phyloP scores from a whole-genome alignment of 139 green algal species.

The Chlorella sp. region DNA sequence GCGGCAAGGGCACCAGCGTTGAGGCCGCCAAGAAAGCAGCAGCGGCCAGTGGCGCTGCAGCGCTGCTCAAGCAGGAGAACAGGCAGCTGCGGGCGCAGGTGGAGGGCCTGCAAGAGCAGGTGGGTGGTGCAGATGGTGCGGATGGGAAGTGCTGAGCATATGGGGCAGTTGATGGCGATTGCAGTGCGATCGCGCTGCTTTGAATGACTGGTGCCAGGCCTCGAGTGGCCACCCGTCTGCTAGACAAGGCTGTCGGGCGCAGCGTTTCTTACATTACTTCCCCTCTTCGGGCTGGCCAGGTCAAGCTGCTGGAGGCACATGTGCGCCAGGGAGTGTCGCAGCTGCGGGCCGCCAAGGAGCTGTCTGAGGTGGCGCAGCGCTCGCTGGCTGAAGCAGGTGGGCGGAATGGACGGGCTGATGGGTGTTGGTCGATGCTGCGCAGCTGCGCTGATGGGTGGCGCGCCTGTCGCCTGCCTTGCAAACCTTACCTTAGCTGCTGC shows the following conservation, averaged over 20 bases:
- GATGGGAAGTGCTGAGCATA: no score
- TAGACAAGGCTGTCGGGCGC: no score
- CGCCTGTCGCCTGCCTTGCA: no score
- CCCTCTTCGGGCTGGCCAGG: no score
- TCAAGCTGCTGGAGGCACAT: conserved; percentile 18
- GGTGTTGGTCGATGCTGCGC: no score
- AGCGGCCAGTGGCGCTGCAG: neutral
- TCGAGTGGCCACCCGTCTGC: neutral
- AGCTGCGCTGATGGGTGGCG: neutral
- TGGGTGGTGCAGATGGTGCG: neutral
- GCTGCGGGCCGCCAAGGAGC: conserved; percentile 26
- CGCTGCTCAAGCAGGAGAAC: conserved; percentile 27
- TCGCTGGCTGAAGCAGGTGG: conserved; percentile 13
- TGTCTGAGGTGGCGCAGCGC: neutral
- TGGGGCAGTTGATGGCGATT: no score
- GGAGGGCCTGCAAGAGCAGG: conserved; percentile 18
- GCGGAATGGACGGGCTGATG: neutral
- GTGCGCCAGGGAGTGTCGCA: conserved; percentile 18
- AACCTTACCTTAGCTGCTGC: no score
- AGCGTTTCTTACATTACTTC: no score
- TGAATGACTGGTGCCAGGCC: no score
- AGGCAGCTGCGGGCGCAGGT: conserved; percentile 12
- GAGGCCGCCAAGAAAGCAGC: conserved; percentile 14
- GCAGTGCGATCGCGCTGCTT: no score
- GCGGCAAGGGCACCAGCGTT: neutral